Evolutionary conservation across 139 green algal genomes (phyloP).

Genomic region (Tetraselmis striata): DNA sequence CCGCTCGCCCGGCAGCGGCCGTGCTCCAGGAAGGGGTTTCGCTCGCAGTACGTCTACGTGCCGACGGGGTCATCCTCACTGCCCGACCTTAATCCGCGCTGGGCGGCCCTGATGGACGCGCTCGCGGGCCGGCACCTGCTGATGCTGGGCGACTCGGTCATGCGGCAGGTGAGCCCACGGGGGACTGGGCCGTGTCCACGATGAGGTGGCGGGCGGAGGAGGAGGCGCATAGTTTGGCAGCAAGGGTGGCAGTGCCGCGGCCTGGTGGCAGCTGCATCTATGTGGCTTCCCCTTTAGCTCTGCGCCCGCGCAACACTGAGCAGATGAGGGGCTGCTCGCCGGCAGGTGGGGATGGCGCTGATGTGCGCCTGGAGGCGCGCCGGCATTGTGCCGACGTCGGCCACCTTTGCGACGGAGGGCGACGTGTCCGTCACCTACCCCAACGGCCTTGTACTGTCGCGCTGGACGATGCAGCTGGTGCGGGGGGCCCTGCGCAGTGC

Average conservation of each 20-base stretch:
- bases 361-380: neutral
- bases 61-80: neutral
- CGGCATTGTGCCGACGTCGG: neutral
- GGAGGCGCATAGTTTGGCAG: too few species aligned
- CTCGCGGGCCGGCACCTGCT: neutral
- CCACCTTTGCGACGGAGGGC: neutral
- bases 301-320: too few species aligned
- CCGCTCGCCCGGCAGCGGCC: too few species aligned
- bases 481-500: too few species aligned
- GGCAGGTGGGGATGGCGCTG: neutral
- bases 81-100: neutral
- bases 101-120: neutral
- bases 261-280: too few species aligned
- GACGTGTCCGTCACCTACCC: neutral
- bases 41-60: neutral
- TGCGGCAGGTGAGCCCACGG: too few species aligned
- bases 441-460: neutral
- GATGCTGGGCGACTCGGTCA: neutral
- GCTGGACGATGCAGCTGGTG: neutral
- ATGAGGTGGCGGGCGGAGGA: too few species aligned
- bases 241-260: too few species aligned
- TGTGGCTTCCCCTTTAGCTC: too few species aligned
- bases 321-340: too few species aligned
- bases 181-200: too few species aligned
- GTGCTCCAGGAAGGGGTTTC: neutral